Percentiles rank a stretch among this genome's conserved stretches.
phyloP scores from a whole-genome alignment of 139 green algal species.

The Chlamydomonas schloesseri region DNA sequence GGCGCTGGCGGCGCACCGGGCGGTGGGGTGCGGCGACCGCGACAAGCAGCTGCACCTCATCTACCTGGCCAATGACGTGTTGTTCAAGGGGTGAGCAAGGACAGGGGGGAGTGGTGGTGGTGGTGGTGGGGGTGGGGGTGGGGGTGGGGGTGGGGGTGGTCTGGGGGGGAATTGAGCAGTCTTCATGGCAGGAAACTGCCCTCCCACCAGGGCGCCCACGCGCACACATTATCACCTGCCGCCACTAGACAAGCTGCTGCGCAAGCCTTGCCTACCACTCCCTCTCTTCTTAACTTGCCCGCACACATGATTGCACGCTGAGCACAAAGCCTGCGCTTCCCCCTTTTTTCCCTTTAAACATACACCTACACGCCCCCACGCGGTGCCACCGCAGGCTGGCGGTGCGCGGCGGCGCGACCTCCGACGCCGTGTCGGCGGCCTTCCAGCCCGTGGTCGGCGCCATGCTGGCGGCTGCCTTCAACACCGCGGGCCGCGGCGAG shows the following conservation, averaged over 20 bases:
- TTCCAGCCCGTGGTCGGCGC: slow-evolving; percentile 49
- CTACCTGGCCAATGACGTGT: slow-evolving; percentile 92
- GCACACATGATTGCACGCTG: too few relatives aligned
- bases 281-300: too few relatives aligned
- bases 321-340: too few relatives aligned
- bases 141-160: neutral
- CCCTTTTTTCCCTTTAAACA: too few relatives aligned
- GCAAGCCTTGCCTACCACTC: too few relatives aligned
- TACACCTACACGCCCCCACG: too few relatives aligned
- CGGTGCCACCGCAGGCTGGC: neutral
- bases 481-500: neutral
- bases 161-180: too few relatives aligned
- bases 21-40: slow-evolving; percentile 50
- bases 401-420: neutral
- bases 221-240: too few relatives aligned
- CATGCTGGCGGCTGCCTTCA: slow-evolving; percentile 52
- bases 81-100: slow-evolving; percentile 74
- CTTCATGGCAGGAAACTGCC: too few relatives aligned
- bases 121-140: neutral
- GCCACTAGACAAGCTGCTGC: too few relatives aligned
- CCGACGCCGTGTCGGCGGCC: slow-evolving; percentile 46
- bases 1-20: slow-evolving; percentile 62
- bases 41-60: slow-evolving; percentile 85
- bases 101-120: neutral
- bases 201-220: too few relatives aligned